Evolutionary conservation across 306 rosid species (phyloP).

Genomic region (Potentilla sterilis): DNA sequence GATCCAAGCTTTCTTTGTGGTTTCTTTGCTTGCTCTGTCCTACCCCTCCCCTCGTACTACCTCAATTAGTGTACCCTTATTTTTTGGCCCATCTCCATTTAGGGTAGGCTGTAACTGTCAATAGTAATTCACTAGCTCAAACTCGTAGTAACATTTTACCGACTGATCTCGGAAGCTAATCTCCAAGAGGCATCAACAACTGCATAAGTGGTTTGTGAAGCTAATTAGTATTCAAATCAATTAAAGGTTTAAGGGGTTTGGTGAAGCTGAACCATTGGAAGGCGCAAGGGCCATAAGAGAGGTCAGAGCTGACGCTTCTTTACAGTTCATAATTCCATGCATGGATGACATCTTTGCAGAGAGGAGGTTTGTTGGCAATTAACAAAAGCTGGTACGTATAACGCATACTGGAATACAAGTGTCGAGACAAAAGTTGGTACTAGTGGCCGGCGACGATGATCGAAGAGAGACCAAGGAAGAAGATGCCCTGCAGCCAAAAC

Average conservation of each 20-base stretch:
- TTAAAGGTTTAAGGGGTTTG: neutral
- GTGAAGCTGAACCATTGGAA: slow-evolving; percentile 14
- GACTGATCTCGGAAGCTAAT: neutral
- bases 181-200: neutral
- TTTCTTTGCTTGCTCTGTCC: neutral
- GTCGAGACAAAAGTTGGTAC: slow-evolving; percentile 46
- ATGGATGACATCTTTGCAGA: slow-evolving; percentile 32
- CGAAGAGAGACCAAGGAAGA: neutral
- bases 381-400: slow-evolving; percentile 20
- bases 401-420: slow-evolving; percentile 18
- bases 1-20: neutral
- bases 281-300: neutral
- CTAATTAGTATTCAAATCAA: neutral
- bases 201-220: neutral
- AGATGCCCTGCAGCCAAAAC: slow-evolving; percentile 18
- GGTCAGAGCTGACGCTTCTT: slow-evolving; percentile 4
- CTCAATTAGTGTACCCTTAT: slow-evolving; percentile 11
- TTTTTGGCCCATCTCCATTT: neutral
- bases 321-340: slow-evolving; percentile 25
- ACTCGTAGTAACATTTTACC: neutral
- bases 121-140: neutral
- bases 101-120: neutral
- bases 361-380: slow-evolving; percentile 23
- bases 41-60: neutral
- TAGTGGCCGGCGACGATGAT: slow-evolving; percentile 8